Evolutionary conservation across 305 asterid genomes (phyloP).

Genomic region (Fraxinus dipetala): DNA sequence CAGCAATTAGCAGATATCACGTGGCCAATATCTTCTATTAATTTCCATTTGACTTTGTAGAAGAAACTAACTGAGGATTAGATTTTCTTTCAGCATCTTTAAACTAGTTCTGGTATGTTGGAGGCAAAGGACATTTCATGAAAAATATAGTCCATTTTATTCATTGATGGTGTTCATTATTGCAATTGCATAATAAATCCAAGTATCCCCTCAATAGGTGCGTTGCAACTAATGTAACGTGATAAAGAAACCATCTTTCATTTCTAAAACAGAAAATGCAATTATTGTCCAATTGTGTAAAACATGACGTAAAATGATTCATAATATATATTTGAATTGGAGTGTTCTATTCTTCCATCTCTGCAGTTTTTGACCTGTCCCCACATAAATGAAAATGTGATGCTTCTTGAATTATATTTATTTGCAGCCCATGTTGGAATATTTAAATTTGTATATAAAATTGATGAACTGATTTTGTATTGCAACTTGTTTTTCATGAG

Average conservation of each 20-base stretch:
- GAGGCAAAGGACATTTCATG: not conserved
- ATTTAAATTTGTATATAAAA: not conserved
- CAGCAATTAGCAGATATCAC: not conserved
- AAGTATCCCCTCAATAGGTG: not conserved
- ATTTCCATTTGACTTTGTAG: not conserved
- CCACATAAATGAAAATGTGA: constrained; percentile 1
- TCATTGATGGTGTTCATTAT: constrained; percentile 7
- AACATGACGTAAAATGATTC: not conserved
- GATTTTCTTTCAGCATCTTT: constrained; percentile 3
- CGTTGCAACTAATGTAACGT: not conserved
- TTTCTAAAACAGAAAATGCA: not conserved
- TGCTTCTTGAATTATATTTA: constrained; percentile 7
- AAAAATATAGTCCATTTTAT: not conserved
- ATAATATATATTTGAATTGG: not conserved
- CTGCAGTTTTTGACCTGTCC: constrained; percentile 14
- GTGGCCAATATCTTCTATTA: not conserved
- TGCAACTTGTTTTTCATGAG: constrained; percentile 26
- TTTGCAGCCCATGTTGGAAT: not conserved
- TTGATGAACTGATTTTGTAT: constrained; percentile 22
- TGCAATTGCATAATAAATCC: constrained; percentile 1
- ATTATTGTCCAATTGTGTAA: not conserved
- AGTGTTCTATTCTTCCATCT: constrained; percentile 1
- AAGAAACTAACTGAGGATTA: not conserved
- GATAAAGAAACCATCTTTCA: not conserved
- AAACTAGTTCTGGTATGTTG: not conserved